phyloP scores from a whole-genome alignment of 805 yeast genomes.

The Wickerhamomyces subpelliculosus region DNA sequence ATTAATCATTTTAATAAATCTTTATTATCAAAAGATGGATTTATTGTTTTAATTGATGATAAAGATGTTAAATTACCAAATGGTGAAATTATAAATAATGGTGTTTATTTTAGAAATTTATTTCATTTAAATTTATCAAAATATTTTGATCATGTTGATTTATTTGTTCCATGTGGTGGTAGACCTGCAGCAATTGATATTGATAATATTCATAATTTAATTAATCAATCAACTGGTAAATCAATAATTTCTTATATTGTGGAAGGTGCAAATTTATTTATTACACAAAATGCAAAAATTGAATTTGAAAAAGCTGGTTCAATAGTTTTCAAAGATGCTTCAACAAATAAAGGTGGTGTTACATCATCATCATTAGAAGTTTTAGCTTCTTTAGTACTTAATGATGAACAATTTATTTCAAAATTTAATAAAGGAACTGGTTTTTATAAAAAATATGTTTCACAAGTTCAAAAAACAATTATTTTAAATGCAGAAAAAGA shows the following conservation, averaged over 20 bases:
- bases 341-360: slow-evolving; percentile 98
- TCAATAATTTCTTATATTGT: slow-evolving; percentile 79
- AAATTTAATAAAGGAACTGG: slow-evolving; percentile 68
- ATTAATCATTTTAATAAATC: slow-evolving; percentile 60
- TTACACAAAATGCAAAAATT: slow-evolving; percentile 90
- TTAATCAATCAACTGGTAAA: slow-evolving; percentile 71
- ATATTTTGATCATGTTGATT: slow-evolving; percentile 57
- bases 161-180: slow-evolving; percentile 98
- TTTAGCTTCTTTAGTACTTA: slow-evolving; percentile 86
- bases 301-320: slow-evolving; percentile 83
- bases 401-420: slow-evolving; percentile 71
- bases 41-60: slow-evolving; percentile 80
- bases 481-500: slow-evolving; percentile 75
- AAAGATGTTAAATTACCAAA: slow-evolving; percentile 69
- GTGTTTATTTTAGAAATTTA: slow-evolving; percentile 83
- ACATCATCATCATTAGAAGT: slow-evolving; percentile 96
- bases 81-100: slow-evolving; percentile 71
- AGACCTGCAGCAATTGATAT: slow-evolving; percentile 95
- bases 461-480: slow-evolving; percentile 72
- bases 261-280: slow-evolving; percentile 95
- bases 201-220: slow-evolving; percentile 63
- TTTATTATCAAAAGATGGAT: slow-evolving; percentile 69
- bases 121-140: slow-evolving; percentile 75
- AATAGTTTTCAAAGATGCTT: slow-evolving; percentile 87
- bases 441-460: slow-evolving; percentile 79